phyloP scores from a whole-genome alignment of 345 rosid genomes.

The Salix brachista region DNA sequence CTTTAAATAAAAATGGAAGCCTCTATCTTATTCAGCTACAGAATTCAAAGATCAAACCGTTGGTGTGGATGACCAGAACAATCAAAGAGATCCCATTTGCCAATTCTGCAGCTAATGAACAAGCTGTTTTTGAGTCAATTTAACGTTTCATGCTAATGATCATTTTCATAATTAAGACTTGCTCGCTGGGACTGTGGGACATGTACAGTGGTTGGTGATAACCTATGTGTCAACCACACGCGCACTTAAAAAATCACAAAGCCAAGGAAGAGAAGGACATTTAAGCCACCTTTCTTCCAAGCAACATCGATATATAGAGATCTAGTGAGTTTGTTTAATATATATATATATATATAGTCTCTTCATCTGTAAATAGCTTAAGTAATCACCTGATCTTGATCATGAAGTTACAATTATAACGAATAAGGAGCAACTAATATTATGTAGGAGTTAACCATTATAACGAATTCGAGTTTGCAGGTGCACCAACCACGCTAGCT shows the following conservation, averaged over 20 bases:
- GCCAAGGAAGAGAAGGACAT: slow-evolving; percentile 21
- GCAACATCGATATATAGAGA: slow-evolving; percentile 1
- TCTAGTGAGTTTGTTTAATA: too few species aligned
- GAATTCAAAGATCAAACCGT: not conserved
- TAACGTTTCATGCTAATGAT: slow-evolving; percentile 5
- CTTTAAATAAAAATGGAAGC: not conserved
- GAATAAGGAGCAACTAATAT: not conserved
- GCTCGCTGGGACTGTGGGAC: not conserved
- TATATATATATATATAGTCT: not conserved
- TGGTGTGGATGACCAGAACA: not conserved
- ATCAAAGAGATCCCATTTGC: not conserved
- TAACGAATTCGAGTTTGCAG: slow-evolving; percentile 8
- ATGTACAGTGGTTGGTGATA: slow-evolving; percentile 15
- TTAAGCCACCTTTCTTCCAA: slow-evolving; percentile 32
- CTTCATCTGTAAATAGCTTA: slow-evolving; percentile 1
- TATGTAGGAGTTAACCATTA: not conserved
- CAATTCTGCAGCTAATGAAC: not conserved
- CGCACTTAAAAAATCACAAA: not conserved
- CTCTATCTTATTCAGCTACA: not conserved
- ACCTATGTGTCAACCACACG: slow-evolving; percentile 13
- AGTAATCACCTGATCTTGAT: slow-evolving; percentile 1
- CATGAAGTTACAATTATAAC: slow-evolving; percentile 2
- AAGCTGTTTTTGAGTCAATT: slow-evolving; percentile 10
- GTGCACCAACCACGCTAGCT: slow-evolving; percentile 32
- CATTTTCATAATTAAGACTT: slow-evolving; percentile 8